Evolutionary conservation across 352 stramenopile species (phyloP), one percentile per base, ranked within the genome.

Genomic region (Phytopythium helicoides): DNA sequence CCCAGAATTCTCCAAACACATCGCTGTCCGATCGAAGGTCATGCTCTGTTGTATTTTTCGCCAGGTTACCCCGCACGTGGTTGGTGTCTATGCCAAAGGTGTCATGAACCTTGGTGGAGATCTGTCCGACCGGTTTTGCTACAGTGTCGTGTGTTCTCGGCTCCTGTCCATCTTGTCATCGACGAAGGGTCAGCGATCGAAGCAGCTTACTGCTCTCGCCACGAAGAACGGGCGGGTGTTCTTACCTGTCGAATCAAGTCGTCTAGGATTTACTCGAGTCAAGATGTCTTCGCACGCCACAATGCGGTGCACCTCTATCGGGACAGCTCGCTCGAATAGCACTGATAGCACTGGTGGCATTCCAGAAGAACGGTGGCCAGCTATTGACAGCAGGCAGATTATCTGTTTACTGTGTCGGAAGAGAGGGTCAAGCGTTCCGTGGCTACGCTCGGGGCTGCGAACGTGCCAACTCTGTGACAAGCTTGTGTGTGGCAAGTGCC

Each of bases 11-110:
- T 65, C 15, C 34, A 62, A 59, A 31, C 52, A 73, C 50, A 54
- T 81, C 9, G 41, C 42, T 1, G 47, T 70, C 26, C 73, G 68
- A 18, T 67, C 73, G 23, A 69, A 71, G 25, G 70, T 79, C 61
- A 81, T 76, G 66, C 50, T 84, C 31, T 84, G 73, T 51, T 80
- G 70, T 47, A 86, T 87, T 47, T 81, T 77, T 40, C 71, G 77
- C 0, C 72, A 88, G 42, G 25, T 74, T 18, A 47, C 58, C 6
- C 62, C 72, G 0, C 62, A 62, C 28, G 45, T 62, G 3, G 73
- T 88, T 12, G 48, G 61, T 15, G 65, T 75, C 44, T 88, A 82
- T 41, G 66, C 64, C 40, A 86, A 82, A 28, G 76, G 76, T 10
- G 69, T 81, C 54, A 70, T 84, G 38, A 63, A 86, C 52, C 51